A percentile compares a stretch with the other conserved stretches of the same genome.
Evolutionary conservation across 495 filamentous ascomycete genomes (phyloP).

Genomic region (Evernia prunastri): DNA sequence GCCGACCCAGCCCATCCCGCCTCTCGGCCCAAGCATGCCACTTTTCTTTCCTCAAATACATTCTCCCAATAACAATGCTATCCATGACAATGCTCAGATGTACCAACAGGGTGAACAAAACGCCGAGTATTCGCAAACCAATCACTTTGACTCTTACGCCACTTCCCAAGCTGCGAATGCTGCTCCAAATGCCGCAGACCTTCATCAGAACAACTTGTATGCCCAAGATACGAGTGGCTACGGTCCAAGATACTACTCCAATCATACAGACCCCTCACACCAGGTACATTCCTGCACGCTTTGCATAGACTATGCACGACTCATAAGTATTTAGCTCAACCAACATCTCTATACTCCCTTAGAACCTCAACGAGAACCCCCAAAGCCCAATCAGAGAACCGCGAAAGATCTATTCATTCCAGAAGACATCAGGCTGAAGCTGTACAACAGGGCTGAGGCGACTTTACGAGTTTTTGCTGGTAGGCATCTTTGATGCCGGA

Average conservation of each 20-base stretch:
- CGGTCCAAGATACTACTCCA: slow-evolving; percentile 16
- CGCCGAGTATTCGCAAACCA: slow-evolving; percentile 13
- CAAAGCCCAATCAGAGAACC: slow-evolving; percentile 73
- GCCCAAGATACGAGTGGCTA: slow-evolving; percentile 20
- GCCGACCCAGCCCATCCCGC: neutral
- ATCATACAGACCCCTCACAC: slow-evolving; percentile 10
- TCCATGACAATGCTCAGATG: slow-evolving; percentile 6
- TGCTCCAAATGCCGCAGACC: slow-evolving; percentile 16
- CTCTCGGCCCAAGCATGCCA: neutral
- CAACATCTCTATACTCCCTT: slow-evolving; percentile 90
- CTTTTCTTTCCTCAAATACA: neutral
- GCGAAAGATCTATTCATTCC: slow-evolving; percentile 88
- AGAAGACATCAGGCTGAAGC: slow-evolving; percentile 73
- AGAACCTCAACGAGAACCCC: slow-evolving; percentile 71
- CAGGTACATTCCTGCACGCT: slow-evolving; percentile 33
- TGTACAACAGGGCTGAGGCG: slow-evolving; percentile 83
- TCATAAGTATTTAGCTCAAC: slow-evolving; percentile 50
- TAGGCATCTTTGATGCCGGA: slow-evolving; percentile 35
- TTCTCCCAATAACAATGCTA: neutral
- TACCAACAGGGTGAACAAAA: slow-evolving; percentile 19
- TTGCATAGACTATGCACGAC: neutral
- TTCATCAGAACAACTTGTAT: slow-evolving; percentile 26
- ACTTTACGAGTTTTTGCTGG: slow-evolving; percentile 77
- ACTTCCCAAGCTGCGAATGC: slow-evolving; percentile 22
- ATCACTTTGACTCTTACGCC: slow-evolving; percentile 24